A percentile compares a stretch with the other conserved stretches of the same genome.
Conservation (phyloP, 805 yeast species). For the Ogataea haglerorum region DNA sequence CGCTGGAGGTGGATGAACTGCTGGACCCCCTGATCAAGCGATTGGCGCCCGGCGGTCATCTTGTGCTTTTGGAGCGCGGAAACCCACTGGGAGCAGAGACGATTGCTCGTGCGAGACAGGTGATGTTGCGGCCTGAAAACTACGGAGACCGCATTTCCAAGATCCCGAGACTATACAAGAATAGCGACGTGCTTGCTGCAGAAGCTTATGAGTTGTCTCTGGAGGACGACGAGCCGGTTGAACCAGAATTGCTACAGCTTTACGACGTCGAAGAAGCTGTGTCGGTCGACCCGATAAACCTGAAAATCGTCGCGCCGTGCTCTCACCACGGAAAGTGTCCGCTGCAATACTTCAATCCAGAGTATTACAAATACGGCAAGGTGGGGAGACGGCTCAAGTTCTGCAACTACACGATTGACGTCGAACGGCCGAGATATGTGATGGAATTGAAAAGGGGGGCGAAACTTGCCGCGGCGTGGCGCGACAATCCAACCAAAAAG, state of each 20-base stretch:
- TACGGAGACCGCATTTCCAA: conserved; percentile 52
- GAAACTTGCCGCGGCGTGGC: conserved; percentile 71
- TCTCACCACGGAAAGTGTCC: conserved; percentile 87
- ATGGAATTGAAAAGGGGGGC: conserved; percentile 84
- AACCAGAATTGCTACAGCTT: conserved; percentile 25
- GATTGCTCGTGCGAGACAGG: conserved; percentile 85
- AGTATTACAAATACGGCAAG: conserved; percentile 50
- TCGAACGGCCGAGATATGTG: conserved; percentile 75
- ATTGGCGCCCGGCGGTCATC: conserved; percentile 73
- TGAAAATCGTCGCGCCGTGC: conserved; percentile 83
- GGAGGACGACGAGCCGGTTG: conserved; percentile 22
- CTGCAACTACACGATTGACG: conserved; percentile 70
- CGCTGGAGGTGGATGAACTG: conserved; percentile 68
- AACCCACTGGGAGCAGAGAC: conserved; percentile 85
- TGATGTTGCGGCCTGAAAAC: conserved; percentile 82
- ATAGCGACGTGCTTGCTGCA: conserved; percentile 39
- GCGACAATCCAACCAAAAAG: conserved; percentile 47
- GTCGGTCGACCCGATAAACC: conserved; percentile 36
- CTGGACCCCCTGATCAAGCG: conserved; percentile 56
- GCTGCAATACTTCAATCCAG: conserved; percentile 72
- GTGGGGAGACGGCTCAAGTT: conserved; percentile 62
- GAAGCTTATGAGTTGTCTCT: conserved; percentile 28
- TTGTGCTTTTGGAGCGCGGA: conserved; percentile 84
- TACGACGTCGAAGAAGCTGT: conserved; percentile 21
- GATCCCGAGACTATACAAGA: conserved; percentile 65